These are phyloP conservation scores for Polygonum aviculare DNA, from an alignment of 148 eudicot genomes.

Conservation along the genomic window DNA sequence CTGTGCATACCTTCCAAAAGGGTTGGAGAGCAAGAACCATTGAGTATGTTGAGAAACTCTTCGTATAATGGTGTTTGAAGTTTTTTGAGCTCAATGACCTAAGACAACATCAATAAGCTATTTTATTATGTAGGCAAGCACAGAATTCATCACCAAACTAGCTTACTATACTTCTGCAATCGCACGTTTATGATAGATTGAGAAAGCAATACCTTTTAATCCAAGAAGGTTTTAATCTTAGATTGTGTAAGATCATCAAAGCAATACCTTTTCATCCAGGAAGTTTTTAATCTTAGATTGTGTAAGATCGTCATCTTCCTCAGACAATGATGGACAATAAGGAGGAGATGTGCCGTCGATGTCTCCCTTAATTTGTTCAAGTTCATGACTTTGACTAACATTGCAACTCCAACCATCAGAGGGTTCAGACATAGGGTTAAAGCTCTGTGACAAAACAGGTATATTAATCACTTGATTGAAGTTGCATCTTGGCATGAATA, in stretches of 20 bases:
- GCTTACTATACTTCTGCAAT: neutral
- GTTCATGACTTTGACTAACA: conserved; percentile 18
- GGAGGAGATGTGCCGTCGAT: conserved; percentile 20
- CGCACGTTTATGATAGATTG: neutral
- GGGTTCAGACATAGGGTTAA: conserved; percentile 39
- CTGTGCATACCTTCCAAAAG: conserved; percentile 17
- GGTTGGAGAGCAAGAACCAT: conserved; percentile 20
- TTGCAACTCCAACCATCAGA: conserved; percentile 31
- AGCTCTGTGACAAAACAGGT: conserved; percentile 20
- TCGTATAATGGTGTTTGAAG: conserved; percentile 44
- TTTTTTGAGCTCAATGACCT: conserved; percentile 45
- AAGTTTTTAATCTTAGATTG: conserved; percentile 34
- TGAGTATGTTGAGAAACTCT: conserved; percentile 39
- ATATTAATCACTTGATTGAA: neutral
- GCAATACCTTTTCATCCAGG: conserved; percentile 36
- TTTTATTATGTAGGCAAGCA: neutral
- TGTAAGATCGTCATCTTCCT: conserved; percentile 38
- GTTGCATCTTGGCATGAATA: neutral
- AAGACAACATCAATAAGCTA: neutral
- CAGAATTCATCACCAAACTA: neutral
- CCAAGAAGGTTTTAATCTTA: conserved; percentile 35
- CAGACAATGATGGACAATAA: conserved; percentile 21
- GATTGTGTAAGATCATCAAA: conserved; percentile 28
- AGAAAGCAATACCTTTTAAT: conserved; percentile 28
- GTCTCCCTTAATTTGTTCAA: conserved; percentile 13